phyloP scores from a whole-genome alignment of 1,284 basidiomycete species.

The Boletellus deceptivus region DNA sequence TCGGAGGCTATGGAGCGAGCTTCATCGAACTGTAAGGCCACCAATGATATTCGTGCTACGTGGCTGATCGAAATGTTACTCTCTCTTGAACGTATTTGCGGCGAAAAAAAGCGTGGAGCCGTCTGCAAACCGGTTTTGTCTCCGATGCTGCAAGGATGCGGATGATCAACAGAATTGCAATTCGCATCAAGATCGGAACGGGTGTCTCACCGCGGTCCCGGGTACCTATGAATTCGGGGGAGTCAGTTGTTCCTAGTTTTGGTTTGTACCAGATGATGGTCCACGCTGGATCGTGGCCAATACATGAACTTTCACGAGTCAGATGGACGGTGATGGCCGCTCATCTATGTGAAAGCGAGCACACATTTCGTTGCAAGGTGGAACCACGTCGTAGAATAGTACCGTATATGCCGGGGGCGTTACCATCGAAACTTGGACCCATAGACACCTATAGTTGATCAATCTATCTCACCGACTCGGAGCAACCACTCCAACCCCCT shows the following conservation, averaged over 20 bases:
- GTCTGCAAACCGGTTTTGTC: constrained; percentile 44
- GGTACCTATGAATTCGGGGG: constrained; percentile 45
- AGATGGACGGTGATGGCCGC: too few species aligned
- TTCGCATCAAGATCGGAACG: constrained; percentile 47
- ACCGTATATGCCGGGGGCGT: too few species aligned
- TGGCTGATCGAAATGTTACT: not conserved
- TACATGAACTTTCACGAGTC: not conserved
- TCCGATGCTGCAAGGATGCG: constrained; percentile 43
- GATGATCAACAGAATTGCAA: constrained; percentile 51
- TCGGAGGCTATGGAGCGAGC: constrained; percentile 49
- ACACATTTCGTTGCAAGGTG: too few species aligned
- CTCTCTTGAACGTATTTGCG: too few species aligned
- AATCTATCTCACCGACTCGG: too few species aligned
- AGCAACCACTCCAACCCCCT: too few species aligned
- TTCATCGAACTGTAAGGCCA: constrained; percentile 48
- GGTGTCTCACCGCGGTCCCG: constrained; percentile 44
- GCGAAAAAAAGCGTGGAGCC: constrained; percentile 43
- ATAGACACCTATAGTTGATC: too few species aligned
- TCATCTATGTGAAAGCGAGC: too few species aligned
- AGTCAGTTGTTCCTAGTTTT: constrained; percentile 35
- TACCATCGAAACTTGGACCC: too few species aligned
- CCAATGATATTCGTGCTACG: not conserved
- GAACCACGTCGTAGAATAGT: too few species aligned
- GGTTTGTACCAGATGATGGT: constrained; percentile 9
- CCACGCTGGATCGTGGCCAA: constrained; percentile 16